These are phyloP conservation scores for Paramecium sexaurelia DNA, from an alignment of 73 alveolate species.

Conservation along the genomic window DNA sequence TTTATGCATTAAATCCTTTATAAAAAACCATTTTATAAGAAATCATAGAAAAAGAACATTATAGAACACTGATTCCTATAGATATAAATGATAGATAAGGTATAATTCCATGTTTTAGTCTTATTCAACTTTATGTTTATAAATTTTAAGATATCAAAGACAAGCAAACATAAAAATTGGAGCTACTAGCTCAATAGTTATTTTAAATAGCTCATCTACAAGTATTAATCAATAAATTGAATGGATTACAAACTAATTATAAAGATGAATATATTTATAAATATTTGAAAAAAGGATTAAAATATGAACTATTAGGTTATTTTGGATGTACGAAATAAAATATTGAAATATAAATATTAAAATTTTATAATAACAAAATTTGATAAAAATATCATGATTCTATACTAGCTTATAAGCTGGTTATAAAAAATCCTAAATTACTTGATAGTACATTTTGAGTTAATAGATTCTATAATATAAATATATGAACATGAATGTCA, in stretches of 20 bases:
- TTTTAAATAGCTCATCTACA: not conserved
- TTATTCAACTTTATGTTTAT: not conserved
- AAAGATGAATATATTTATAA: not conserved
- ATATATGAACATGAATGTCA: not conserved
- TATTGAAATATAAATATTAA: not conserved
- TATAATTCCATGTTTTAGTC: conserved; percentile 1
- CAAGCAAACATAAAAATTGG: not conserved
- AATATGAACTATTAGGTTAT: not conserved
- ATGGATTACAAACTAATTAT: not conserved
- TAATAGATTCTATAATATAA: not conserved
- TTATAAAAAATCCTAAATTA: not conserved
- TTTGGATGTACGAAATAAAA: not conserved
- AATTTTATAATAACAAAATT: not conserved
- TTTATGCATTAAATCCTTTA: not conserved
- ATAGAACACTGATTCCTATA: not conserved
- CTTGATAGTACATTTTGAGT: not conserved
- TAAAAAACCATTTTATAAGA: not conserved
- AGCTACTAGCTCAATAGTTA: not conserved
- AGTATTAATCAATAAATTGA: not conserved
- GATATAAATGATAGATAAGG: not conserved
- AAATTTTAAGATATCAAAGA: not conserved
- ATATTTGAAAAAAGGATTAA: not conserved
- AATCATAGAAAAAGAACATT: not conserved
- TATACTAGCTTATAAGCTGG: not conserved
- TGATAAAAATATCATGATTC: not conserved